A percentile compares a stretch with the other conserved stretches of the same genome.
Evolutionary conservation across 768 basidiomycete genomes (phyloP).

Genomic region (Kwoniella sp.): DNA sequence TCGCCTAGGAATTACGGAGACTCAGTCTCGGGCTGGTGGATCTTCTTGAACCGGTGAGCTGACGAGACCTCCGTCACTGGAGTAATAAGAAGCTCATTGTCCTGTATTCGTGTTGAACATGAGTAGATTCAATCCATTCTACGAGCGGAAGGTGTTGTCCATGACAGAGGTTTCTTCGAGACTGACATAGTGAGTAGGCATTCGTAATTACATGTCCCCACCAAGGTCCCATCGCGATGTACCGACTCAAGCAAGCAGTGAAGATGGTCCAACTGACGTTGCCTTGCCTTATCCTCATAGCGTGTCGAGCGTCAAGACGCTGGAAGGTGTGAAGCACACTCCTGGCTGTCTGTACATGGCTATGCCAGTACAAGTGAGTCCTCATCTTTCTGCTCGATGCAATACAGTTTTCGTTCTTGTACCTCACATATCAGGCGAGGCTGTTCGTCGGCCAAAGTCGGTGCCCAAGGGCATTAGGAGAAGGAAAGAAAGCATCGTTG

Average conservation of each 20-base stretch:
- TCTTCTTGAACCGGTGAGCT: conserved; percentile 78
- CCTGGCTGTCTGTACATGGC: conserved; percentile 87
- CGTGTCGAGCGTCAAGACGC: conserved; percentile 90
- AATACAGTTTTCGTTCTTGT: not conserved
- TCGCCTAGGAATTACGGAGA: conserved; percentile 94
- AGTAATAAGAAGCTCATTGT: not conserved
- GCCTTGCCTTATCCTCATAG: conserved; percentile 59
- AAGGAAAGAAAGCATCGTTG: too few relatives aligned
- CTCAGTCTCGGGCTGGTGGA: conserved; percentile 93
- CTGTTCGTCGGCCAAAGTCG: too few relatives aligned
- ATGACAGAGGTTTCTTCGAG: conserved; percentile 62
- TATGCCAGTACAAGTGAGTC: conserved; percentile 84
- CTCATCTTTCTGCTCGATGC: not conserved
- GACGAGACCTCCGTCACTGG: not conserved
- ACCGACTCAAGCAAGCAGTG: too few relatives aligned
- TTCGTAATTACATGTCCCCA: too few relatives aligned
- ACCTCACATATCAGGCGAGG: not conserved
- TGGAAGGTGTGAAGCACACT: conserved; percentile 91
- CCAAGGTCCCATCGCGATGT: not conserved
- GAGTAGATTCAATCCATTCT: conserved; percentile 55
- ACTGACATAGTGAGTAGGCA: conserved; percentile 83
- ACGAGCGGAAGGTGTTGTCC: conserved; percentile 48
- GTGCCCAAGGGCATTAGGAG: too few relatives aligned
- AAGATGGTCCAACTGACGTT: not conserved
- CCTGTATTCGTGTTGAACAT: not conserved